A percentile compares a stretch with the other conserved stretches of the same genome.
phyloP scores from a whole-genome alignment of 768 basidiomycete genomes.

The Tulasnella sp. region DNA sequence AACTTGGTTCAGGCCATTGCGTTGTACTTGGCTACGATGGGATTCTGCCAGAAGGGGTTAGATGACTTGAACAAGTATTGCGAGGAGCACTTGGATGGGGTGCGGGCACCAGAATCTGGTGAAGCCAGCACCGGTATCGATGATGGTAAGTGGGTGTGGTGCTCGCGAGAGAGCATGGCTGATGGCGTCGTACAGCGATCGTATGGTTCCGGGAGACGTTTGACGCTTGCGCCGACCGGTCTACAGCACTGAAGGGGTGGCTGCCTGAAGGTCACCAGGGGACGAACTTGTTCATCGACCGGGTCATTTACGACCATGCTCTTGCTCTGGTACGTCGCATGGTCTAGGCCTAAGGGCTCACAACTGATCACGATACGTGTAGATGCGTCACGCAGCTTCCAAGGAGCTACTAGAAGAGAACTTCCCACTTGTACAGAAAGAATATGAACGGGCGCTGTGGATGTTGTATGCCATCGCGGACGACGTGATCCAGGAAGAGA shows the following conservation, averaged over 20 bases:
- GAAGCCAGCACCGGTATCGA: constrained; percentile 63
- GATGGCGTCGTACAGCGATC: constrained; percentile 38
- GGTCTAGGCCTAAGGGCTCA: background rate
- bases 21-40: constrained; percentile 82
- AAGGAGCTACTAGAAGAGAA: constrained; percentile 73
- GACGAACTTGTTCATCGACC: constrained; percentile 80
- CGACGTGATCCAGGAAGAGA: constrained; percentile 66
- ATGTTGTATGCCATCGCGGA: constrained; percentile 87
- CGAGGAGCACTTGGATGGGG: constrained; percentile 64
- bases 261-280: constrained; percentile 59
- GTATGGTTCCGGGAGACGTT: constrained; percentile 91
- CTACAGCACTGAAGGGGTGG: constrained; percentile 80
- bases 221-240: constrained; percentile 87
- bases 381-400: constrained; percentile 88
- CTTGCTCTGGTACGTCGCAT: constrained; percentile 55
- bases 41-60: constrained; percentile 87
- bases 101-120: constrained; percentile 63
- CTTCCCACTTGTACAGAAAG: constrained; percentile 76
- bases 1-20: constrained; percentile 78
- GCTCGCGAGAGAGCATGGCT: constrained; percentile 2
- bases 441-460: constrained; percentile 93
- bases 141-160: constrained; percentile 41
- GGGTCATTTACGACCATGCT: constrained; percentile 86
- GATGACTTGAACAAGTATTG: constrained; percentile 40
- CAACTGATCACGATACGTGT: constrained; percentile 13